Evolutionary conservation across 2,329 filamentous ascomycete species (phyloP).

Genomic region (Alternaria angustiovoidea): DNA sequence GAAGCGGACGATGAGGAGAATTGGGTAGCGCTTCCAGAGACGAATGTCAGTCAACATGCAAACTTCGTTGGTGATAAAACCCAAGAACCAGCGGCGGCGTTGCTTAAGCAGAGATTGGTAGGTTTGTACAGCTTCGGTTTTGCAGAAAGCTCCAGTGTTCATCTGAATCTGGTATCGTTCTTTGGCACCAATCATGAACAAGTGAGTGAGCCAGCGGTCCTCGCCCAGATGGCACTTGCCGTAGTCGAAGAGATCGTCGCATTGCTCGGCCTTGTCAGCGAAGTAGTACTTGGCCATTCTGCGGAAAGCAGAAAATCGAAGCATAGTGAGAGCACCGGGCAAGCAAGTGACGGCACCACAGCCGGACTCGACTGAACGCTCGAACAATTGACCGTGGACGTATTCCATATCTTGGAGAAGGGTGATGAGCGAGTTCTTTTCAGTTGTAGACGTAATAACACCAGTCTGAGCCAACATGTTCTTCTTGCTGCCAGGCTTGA

Average conservation of each 20-base stretch:
- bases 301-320: slow-evolving; percentile 94
- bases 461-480: slow-evolving; percentile 98
- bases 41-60: slow-evolving; percentile 97
- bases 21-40: slow-evolving; percentile 88
- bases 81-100: slow-evolving; percentile 93
- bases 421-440: slow-evolving; percentile 87
- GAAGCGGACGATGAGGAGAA: slow-evolving; percentile 85
- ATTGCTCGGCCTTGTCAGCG: slow-evolving; percentile 93
- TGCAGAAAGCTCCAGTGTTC: slow-evolving; percentile 97
- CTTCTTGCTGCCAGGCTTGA: slow-evolving; percentile 88
- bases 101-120: slow-evolving; percentile 89
- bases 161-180: slow-evolving; percentile 95
- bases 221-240: slow-evolving; percentile 95
- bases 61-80: slow-evolving; percentile 97
- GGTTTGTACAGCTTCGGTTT: slow-evolving; percentile 94
- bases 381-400: slow-evolving; percentile 94
- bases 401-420: slow-evolving; percentile 98
- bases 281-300: slow-evolving; percentile 99
- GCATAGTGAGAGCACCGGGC: slow-evolving; percentile 91
- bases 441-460: slow-evolving; percentile 92
- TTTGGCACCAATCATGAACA: slow-evolving; percentile 98
- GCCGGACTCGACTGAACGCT: slow-evolving; percentile 92
- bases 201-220: slow-evolving; percentile 94
- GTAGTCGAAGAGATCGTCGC: slow-evolving; percentile 95
- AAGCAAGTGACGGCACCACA: slow-evolving; percentile 95